Base-by-base conservation (phyloP, 768 basidiomycete species). In the Russula earlei region DNA sequence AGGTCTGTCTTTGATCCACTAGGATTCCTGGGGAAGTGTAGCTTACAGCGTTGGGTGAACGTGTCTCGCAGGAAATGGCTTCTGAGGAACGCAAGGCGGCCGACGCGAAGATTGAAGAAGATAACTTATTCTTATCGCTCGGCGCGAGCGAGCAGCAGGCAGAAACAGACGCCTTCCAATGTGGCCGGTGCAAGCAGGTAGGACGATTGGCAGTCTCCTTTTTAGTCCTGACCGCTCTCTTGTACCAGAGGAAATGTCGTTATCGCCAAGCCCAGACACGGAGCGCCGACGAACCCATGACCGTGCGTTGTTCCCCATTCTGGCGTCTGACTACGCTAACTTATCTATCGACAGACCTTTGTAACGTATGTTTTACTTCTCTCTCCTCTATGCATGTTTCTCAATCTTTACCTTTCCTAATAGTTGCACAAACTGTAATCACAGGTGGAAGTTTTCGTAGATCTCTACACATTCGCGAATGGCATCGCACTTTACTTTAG, bases 251-350 rank as follows among this genome's bases (percentile, higher is more conserved):
- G 64, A 91, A 92, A 72, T 90, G 91, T 64, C 80, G 86, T 43
- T 97, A 96, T 65, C 86, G 91, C 62, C 93, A 98, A 74, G 91
- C 91, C 64, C 96, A 99, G 68, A 99, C 96, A 8, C 80, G 96
- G 53, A 92, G 90, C 66, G 95, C 96, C 8, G 96, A 98, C 73
- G 96, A 97, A 72, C 94, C 95, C 22, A 97, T 98, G 94, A 97
- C 95, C 3, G 87, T 89, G 68, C 66, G 85, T 77, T 19, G 22
- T 43, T 31, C 17, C 17, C 24, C 19, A 22, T 19, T 14, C 37
- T 40, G 54, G 60, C 25, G 66, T 48, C 22, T 44, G 50, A 50
- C 25, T 38, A 48, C 40, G 31, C 33, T 66, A 12, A 52, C 31
- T 9, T 22, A 4, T 9, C 41, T 40, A 19, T 33, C 10, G 15